Conservation (phyloP, 768 basidiomycete species). For the Boletus rex-veris region DNA sequence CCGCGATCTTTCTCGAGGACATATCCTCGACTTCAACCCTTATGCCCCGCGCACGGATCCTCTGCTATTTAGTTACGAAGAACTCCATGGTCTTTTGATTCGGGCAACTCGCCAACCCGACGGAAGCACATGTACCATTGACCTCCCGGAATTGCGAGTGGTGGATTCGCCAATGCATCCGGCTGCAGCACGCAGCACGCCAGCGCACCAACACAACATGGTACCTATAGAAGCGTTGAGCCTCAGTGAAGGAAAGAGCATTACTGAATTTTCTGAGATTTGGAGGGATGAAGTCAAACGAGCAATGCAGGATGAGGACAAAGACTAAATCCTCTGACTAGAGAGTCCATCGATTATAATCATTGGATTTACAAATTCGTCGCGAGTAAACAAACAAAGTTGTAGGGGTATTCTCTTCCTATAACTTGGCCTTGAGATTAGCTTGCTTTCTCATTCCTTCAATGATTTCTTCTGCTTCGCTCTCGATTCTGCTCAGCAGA, state of each 20-base stretch:
- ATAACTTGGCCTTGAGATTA: constrained; percentile 21
- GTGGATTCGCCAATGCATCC: constrained; percentile 78
- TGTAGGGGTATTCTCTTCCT: constrained; percentile 4
- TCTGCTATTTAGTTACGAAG: constrained; percentile 79
- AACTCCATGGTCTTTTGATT: constrained; percentile 47
- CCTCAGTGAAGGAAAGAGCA: constrained; percentile 67
- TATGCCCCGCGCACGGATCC: constrained; percentile 85
- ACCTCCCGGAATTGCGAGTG: constrained; percentile 50
- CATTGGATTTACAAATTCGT: background rate
- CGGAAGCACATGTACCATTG: background rate
- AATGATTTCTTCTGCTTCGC: constrained; percentile 69
- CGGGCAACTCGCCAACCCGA: constrained; percentile 1
- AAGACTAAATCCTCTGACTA: background rate
- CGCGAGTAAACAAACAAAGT: background rate
- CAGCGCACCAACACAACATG: constrained; percentile 83
- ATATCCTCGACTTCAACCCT: constrained; percentile 90
- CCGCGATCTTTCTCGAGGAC: constrained; percentile 68
- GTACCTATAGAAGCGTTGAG: constrained; percentile 85
- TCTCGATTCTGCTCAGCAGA: constrained; percentile 65
- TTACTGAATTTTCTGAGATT: constrained; percentile 67
- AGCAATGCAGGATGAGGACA: constrained; percentile 21
- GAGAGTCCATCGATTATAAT: background rate
- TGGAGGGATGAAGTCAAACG: constrained; percentile 56
- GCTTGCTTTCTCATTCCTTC: constrained; percentile 37
- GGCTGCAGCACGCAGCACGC: constrained; percentile 60